Evolutionary conservation across 2,329 filamentous ascomycete species (phyloP).

Genomic region (Sarocladiaceae sp.): DNA sequence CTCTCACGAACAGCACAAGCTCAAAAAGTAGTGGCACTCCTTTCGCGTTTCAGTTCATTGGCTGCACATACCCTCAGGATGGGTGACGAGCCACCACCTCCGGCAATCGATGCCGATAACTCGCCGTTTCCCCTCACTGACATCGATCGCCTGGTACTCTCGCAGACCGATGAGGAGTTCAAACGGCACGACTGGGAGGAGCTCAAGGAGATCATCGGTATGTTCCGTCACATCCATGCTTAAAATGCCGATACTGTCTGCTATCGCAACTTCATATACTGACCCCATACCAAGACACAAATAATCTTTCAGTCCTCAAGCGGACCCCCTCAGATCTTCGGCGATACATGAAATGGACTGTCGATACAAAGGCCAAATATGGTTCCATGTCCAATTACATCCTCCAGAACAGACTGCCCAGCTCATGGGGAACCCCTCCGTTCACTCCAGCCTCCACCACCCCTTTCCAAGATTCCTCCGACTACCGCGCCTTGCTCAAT

Average conservation of each 20-base stretch:
- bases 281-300: constrained; percentile 34
- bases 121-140: constrained; percentile 57
- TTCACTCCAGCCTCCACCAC: constrained; percentile 46
- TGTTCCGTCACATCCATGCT: background rate
- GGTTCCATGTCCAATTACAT: constrained; percentile 80
- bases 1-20: too few species aligned
- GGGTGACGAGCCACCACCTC: constrained; percentile 27
- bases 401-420: constrained; percentile 64
- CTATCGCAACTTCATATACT: background rate
- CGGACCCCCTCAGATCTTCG: constrained; percentile 76
- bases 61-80: constrained; percentile 31
- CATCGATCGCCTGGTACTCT: constrained; percentile 53
- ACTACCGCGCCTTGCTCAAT: constrained; percentile 73
- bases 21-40: too few species aligned
- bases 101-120: constrained; percentile 27
- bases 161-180: constrained; percentile 67
- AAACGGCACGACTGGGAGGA: constrained; percentile 69
- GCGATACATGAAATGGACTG: constrained; percentile 74
- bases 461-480: constrained; percentile 50
- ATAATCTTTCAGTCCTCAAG: constrained; percentile 70
- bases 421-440: constrained; percentile 59
- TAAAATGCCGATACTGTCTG: background rate
- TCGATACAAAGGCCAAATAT: constrained; percentile 65
- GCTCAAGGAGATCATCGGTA: constrained; percentile 63
- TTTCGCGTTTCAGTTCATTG: too few species aligned